Conservation (phyloP, 495 filamentous ascomycete species). For the Penicillium paradoxum region DNA sequence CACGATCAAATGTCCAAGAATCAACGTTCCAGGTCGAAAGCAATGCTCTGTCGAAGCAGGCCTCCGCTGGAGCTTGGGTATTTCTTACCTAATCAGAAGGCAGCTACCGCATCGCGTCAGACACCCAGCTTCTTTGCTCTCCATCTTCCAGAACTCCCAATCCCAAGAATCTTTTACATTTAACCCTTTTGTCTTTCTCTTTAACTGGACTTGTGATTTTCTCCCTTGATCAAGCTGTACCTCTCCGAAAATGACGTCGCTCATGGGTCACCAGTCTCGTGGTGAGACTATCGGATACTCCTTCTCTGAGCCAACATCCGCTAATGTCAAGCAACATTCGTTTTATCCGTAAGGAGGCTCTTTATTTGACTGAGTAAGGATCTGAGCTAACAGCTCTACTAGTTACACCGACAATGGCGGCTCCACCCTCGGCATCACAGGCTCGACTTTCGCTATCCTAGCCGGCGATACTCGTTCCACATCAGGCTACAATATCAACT, state of each 20-base stretch:
- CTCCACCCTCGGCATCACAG: constrained; percentile 90
- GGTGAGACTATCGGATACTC: constrained; percentile 52
- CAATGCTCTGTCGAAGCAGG: neutral
- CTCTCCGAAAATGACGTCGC: constrained; percentile 40
- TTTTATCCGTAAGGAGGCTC: constrained; percentile 76
- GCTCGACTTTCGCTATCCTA: constrained; percentile 88
- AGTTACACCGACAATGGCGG: constrained; percentile 98
- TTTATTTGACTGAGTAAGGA: neutral
- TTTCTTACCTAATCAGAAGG: constrained; percentile 39
- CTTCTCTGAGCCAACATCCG: constrained; percentile 50
- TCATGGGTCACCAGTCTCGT: constrained; percentile 39
- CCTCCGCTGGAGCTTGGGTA: constrained; percentile 8
- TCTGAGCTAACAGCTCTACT: constrained; percentile 13
- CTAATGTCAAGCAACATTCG: constrained; percentile 62
- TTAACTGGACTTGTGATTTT: neutral
- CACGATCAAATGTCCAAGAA: neutral
- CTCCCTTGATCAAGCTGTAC: neutral
- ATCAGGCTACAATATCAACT: constrained; percentile 97
- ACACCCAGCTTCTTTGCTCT: constrained; percentile 18
- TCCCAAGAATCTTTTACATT: constrained; percentile 5
- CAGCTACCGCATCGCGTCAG: constrained; percentile 42
- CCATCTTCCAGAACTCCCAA: constrained; percentile 9
- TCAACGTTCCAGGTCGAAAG: neutral
- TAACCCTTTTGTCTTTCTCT: neutral
- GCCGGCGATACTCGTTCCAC: constrained; percentile 95